These are phyloP conservation scores for Mycena polygramma DNA, from an alignment of 768 basidiomycete species.

Conservation along the genomic window DNA sequence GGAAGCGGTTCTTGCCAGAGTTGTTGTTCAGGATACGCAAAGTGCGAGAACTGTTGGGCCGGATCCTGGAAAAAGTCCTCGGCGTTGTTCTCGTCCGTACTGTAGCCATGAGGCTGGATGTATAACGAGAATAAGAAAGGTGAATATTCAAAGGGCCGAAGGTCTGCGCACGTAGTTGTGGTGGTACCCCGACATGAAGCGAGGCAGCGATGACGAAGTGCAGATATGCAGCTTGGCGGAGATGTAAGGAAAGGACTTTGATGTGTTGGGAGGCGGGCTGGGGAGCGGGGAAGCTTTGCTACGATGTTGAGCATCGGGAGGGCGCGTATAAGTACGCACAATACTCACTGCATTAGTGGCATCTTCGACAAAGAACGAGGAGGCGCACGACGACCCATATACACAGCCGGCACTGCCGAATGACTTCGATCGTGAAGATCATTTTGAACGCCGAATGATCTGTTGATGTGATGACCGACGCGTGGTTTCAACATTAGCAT, in stretches of 20 bases:
- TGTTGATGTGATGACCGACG: no score
- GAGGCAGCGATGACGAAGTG: conserved; percentile 34
- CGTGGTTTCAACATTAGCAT: not conserved
- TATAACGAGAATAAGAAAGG: conserved; percentile 22
- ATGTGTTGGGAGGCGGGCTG: not conserved
- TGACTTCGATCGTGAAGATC: conserved; percentile 25
- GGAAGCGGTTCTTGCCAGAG: conserved; percentile 17
- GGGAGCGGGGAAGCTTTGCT: conserved; percentile 26
- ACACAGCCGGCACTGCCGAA: conserved; percentile 29
- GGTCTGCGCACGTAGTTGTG: conserved; percentile 33
- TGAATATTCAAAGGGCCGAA: not conserved
- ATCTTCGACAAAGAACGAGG: conserved; percentile 27
- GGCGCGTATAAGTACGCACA: conserved; percentile 30
- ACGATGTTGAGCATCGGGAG: conserved; percentile 27
- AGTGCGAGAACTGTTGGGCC: conserved; percentile 22
- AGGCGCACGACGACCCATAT: conserved; percentile 21
- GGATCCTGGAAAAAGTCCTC: conserved; percentile 28
- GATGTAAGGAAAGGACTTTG: conserved; percentile 33
- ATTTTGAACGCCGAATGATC: not conserved
- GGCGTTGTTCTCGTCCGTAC: conserved; percentile 25
- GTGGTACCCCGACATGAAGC: conserved; percentile 39
- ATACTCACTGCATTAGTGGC: conserved; percentile 32
- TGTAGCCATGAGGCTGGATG: conserved; percentile 30
- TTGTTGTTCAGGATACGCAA: conserved; percentile 27
- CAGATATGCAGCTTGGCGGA: conserved; percentile 36